These are phyloP conservation scores for Nakazawaea wickerhamii DNA, from an alignment of 805 yeast genomes.

Conservation along the genomic window DNA sequence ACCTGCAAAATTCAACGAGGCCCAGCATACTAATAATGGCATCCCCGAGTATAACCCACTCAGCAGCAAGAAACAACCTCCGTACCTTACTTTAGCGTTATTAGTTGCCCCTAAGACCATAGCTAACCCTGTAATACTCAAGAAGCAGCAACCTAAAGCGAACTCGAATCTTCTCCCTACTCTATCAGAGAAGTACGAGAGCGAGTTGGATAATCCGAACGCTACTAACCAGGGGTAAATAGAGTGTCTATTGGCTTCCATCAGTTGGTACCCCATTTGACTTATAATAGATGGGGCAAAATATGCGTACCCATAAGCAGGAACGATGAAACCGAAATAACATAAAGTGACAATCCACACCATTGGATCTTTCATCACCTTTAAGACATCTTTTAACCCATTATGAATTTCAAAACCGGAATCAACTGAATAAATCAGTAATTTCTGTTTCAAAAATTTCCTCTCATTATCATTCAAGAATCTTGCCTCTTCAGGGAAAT, in stretches of 20 bases:
- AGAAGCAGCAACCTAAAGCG: conserved; percentile 18
- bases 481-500: conserved; percentile 66
- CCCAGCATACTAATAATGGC: conserved; percentile 57
- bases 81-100: conserved; percentile 38
- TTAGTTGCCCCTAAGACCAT: conserved; percentile 38
- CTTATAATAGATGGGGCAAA: conserved; percentile 65
- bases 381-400: conserved; percentile 37
- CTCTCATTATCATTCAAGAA: conserved; percentile 48
- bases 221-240: conserved; percentile 84
- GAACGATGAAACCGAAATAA: conserved; percentile 62
- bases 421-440: conserved; percentile 45
- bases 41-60: conserved; percentile 48
- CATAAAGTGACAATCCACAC: conserved; percentile 52
- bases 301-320: conserved; percentile 73
- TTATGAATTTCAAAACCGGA: conserved; percentile 46
- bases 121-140: conserved; percentile 43
- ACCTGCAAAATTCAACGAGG: conserved; percentile 49
- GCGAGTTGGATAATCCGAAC: conserved; percentile 56
- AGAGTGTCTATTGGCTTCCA: conserved; percentile 71
- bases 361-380: conserved; percentile 54
- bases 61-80: conserved; percentile 48
- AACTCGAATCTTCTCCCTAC: conserved; percentile 36
- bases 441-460: conserved; percentile 51
- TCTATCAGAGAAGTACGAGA: conserved; percentile 62
- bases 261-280: conserved; percentile 59